Evolutionary conservation across 2,329 filamentous ascomycete species (phyloP).

Genomic region (Aspergillus fijiensis): DNA sequence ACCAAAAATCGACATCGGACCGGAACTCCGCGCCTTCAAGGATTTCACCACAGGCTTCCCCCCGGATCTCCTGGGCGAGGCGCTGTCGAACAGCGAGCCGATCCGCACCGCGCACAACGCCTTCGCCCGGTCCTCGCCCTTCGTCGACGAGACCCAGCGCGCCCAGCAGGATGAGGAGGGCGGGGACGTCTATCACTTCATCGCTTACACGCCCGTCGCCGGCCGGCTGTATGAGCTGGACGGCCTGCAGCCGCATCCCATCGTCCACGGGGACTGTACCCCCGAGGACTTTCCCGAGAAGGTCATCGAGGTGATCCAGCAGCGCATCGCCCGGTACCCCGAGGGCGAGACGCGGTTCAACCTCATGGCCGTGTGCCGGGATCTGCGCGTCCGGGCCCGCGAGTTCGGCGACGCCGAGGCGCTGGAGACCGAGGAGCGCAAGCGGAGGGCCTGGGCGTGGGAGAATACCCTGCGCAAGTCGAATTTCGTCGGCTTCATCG

Average conservation of each 20-base stretch:
- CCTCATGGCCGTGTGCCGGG: slow-evolving; percentile 84
- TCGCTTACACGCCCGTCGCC: slow-evolving; percentile 83
- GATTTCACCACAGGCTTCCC: slow-evolving; percentile 86
- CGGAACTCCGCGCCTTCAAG: slow-evolving; percentile 71
- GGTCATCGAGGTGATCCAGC: slow-evolving; percentile 83
- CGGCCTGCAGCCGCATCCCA: slow-evolving; percentile 88
- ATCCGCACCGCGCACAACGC: slow-evolving; percentile 84
- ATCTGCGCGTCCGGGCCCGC: slow-evolving; percentile 71
- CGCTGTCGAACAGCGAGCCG: slow-evolving; percentile 67
- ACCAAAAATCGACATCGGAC: slow-evolving; percentile 65
- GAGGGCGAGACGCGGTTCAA: slow-evolving; percentile 91
- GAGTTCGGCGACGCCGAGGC: slow-evolving; percentile 81
- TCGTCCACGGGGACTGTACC: slow-evolving; percentile 76
- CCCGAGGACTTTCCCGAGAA: slow-evolving; percentile 71
- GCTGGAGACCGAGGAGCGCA: slow-evolving; percentile 75
- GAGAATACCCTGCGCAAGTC: slow-evolving; percentile 90
- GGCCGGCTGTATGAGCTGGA: slow-evolving; percentile 89
- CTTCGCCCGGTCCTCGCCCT: slow-evolving; percentile 84
- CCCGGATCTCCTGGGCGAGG: slow-evolving; percentile 69
- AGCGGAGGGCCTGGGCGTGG: slow-evolving; percentile 84
- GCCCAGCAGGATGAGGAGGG: slow-evolving; percentile 74
- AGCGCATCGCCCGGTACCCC: slow-evolving; percentile 81
- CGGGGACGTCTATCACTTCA: slow-evolving; percentile 89
- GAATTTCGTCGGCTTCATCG: slow-evolving; percentile 95
- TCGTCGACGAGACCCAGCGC: slow-evolving; percentile 84